Evolutionary conservation across 805 yeast genomes (phyloP).

Genomic region (Saccharomycopsis amapae): DNA sequence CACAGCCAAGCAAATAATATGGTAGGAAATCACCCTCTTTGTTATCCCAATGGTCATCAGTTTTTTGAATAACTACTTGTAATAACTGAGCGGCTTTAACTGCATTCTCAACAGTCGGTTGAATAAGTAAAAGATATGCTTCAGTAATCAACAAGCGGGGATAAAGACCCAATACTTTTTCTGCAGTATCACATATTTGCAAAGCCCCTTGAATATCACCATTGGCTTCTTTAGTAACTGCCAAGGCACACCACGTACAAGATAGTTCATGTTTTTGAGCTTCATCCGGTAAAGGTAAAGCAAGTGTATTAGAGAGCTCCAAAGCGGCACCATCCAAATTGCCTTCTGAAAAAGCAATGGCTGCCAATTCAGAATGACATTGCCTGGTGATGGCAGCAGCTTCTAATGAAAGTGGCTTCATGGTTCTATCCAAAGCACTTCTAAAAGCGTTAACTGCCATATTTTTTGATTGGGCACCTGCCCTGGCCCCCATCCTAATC

Average conservation of each 20-base stretch:
- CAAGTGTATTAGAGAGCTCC: constrained; percentile 44
- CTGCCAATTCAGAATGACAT: constrained; percentile 50
- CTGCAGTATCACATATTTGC: constrained; percentile 42
- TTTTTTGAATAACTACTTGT: constrained; percentile 27
- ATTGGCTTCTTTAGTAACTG: constrained; percentile 44
- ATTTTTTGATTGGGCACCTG: constrained; percentile 34
- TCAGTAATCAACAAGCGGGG: constrained; percentile 41
- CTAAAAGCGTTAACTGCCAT: constrained; percentile 44
- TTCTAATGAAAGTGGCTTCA: constrained; percentile 16
- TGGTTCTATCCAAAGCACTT: constrained; percentile 33
- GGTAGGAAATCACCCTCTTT: constrained; percentile 47
- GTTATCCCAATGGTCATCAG: constrained; percentile 23
- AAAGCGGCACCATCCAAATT: constrained; percentile 42
- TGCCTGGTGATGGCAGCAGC: constrained; percentile 44
- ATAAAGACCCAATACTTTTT: constrained; percentile 37
- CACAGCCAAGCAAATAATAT: constrained; percentile 47
- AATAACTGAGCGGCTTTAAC: constrained; percentile 33
- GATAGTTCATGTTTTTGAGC: constrained; percentile 40
- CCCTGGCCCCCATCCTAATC: constrained; percentile 28
- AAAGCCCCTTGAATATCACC: constrained; percentile 45
- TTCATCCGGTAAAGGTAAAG: constrained; percentile 43
- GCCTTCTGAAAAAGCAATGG: constrained; percentile 45
- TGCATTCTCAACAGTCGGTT: constrained; percentile 30
- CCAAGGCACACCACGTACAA: constrained; percentile 47
- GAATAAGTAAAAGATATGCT: constrained; percentile 40